Evolutionary conservation across 2,329 filamentous ascomycete species (phyloP).

Genomic region (Triangularia setosa): DNA sequence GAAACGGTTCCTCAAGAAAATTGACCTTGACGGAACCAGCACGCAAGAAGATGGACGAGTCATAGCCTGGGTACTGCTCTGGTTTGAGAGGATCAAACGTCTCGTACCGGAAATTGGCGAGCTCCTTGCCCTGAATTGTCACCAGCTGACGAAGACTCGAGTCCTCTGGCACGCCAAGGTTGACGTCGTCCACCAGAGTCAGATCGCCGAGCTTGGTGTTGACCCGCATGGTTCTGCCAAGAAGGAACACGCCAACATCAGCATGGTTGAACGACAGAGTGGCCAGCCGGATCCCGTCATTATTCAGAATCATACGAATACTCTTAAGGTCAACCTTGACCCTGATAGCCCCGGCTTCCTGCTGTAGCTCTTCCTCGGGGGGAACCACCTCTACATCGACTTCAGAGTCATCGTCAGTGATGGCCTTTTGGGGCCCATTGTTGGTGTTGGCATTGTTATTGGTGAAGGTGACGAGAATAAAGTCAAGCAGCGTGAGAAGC

Average conservation of each 20-base stretch:
- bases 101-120: slow-evolving; percentile 96
- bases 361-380: slow-evolving; percentile 33
- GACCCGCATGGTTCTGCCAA: slow-evolving; percentile 81
- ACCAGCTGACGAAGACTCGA: slow-evolving; percentile 83
- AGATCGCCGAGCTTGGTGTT: slow-evolving; percentile 83
- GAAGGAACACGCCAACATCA: slow-evolving; percentile 83
- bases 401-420: slow-evolving; percentile 39
- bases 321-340: slow-evolving; percentile 93
- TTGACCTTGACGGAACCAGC: slow-evolving; percentile 96
- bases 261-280: slow-evolving; percentile 91
- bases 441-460: slow-evolving; percentile 40
- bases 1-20: slow-evolving; percentile 94
- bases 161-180: slow-evolving; percentile 76
- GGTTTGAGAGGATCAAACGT: slow-evolving; percentile 74
- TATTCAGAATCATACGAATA: slow-evolving; percentile 92
- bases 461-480: slow-evolving; percentile 88
- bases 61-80: slow-evolving; percentile 84
- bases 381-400: slow-evolving; percentile 37
- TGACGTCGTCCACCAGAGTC: slow-evolving; percentile 87
- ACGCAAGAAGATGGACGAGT: slow-evolving; percentile 83
- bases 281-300: slow-evolving; percentile 91
- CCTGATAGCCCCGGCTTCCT: slow-evolving; percentile 70
- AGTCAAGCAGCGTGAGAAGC: slow-evolving; percentile 86
- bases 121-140: slow-evolving; percentile 89
- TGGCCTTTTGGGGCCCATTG: slow-evolving; percentile 31